These are phyloP conservation scores for Neospora caninum DNA, from an alignment of 169 alveolate species.

Conservation along the genomic window DNA sequence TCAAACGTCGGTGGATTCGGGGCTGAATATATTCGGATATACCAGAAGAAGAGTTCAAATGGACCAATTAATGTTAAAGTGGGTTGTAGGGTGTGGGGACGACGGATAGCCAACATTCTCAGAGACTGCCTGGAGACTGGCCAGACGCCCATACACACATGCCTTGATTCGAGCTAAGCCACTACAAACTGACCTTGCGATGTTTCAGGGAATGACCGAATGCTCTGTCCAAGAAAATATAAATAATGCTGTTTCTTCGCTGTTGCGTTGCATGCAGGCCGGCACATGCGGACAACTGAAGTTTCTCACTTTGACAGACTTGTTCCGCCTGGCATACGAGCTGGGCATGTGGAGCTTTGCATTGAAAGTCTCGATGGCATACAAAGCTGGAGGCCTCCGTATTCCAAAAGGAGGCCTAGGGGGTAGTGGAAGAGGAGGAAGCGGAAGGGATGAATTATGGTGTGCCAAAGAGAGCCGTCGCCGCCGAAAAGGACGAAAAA, in stretches of 20 bases:
- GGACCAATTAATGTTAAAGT: no score
- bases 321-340: slow-evolving; percentile 60
- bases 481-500: slow-evolving; percentile 20
- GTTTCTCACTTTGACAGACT: slow-evolving; percentile 48
- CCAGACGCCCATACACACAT: no score
- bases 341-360: slow-evolving; percentile 65
- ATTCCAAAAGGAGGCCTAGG: slow-evolving; percentile 26
- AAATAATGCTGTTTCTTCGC: neutral
- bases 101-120: no score
- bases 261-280: slow-evolving; percentile 36
- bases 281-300: slow-evolving; percentile 63
- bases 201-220: no score
- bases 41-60: no score
- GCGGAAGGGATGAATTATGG: slow-evolving; percentile 27
- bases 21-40: no score
- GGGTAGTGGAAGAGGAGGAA: slow-evolving; percentile 22
- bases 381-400: slow-evolving; percentile 57
- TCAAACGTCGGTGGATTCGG: no score
- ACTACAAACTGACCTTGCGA: no score
- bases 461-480: slow-evolving; percentile 10
- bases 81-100: no score
- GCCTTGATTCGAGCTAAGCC: no score
- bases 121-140: no score
- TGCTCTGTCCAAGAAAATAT: no score
- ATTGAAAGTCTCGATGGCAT: slow-evolving; percentile 60